Evolutionary conservation across 2,329 filamentous ascomycete species (phyloP), one percentile per base, ranked within the genome.

Genomic region (Cadophora gregata): DNA sequence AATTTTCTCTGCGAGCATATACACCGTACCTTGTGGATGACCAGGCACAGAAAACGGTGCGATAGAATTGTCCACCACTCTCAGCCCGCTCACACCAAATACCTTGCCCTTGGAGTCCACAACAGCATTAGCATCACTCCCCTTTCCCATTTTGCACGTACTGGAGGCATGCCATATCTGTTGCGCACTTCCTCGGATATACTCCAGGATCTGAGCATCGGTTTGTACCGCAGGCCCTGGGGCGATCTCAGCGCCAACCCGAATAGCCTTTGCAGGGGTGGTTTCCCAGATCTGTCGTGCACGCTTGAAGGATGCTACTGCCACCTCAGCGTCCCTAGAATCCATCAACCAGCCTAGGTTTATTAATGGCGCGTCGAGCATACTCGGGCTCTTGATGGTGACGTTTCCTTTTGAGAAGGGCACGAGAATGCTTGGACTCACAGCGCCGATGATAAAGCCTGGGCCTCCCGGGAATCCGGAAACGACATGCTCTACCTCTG

Each of bases 91-190:
- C 1, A 69, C 66, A 5, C 72, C 71, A 55, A 69, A 70, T 0
- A 74, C 69, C 27, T 38, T 73, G 19, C 66, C 65, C 8, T 63
- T 61, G 6, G 64, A 50, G 58, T 73, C 67, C 31, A 74, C 69
- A 16, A 75, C 74, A 3, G 71, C 73, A 31, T 81, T 78, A 1
- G 38, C 19, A 24, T 83, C 81, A 1, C 73, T 79, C 0, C 63
- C 12, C 63, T 76, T 80, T 0, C 86, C 86, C 86, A 90, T 89
- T 74, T 82, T 83, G 10, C 80, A 81, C 0, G 86, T 89, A 0
- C 85, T 83, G 0, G 79, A 83, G 79, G 82, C 86, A 74, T 85
- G 86, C 81, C 80, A 88, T 38, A 72, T 65, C 6, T 61, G 33
- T 12, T 42, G 31, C 12, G 79, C 5, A 77, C 77, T 38, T 67